phyloP scores from a whole-genome alignment of 2,329 filamentous ascomycete genomes.

The Colletotrichum echinochloae region DNA sequence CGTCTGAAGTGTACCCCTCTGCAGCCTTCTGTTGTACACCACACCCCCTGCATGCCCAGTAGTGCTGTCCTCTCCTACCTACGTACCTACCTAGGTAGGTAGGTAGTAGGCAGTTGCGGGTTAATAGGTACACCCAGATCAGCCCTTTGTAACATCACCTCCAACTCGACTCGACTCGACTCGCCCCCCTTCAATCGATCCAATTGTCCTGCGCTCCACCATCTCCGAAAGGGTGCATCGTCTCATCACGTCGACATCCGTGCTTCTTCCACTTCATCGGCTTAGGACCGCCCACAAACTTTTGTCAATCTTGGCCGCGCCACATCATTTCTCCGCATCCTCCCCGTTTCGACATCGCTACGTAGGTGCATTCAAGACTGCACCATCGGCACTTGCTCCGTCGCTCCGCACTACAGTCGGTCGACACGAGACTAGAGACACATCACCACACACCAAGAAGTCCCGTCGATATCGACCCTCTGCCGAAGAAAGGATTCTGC shows the following conservation, averaged over 20 bases:
- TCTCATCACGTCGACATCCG: background rate
- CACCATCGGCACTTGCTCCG: background rate
- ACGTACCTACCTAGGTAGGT: no score
- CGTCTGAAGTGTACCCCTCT: background rate
- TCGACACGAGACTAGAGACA: background rate
- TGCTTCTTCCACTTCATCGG: background rate
- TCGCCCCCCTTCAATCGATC: slow-evolving; percentile 8
- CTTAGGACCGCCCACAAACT: slow-evolving; percentile 11
- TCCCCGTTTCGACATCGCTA: slow-evolving; percentile 1
- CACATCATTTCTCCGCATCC: slow-evolving; percentile 29
- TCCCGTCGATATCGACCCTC: background rate
- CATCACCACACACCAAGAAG: background rate
- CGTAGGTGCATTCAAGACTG: background rate
- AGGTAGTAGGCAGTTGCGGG: no score
- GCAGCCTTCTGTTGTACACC: slow-evolving; percentile 1
- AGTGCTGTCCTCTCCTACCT: background rate
- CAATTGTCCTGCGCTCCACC: slow-evolving; percentile 9
- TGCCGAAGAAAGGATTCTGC: background rate
- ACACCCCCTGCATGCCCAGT: background rate
- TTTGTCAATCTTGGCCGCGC: slow-evolving; percentile 15
- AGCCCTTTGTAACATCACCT: background rate
- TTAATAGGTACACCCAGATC: background rate
- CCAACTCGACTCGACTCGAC: background rate
- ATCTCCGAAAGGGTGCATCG: slow-evolving; percentile 22
- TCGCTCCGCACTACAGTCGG: background rate